Percentiles rank a stretch among this genome's conserved stretches.
Evolutionary conservation across 306 rosid species (phyloP).

Genomic region (Myrica gale): DNA sequence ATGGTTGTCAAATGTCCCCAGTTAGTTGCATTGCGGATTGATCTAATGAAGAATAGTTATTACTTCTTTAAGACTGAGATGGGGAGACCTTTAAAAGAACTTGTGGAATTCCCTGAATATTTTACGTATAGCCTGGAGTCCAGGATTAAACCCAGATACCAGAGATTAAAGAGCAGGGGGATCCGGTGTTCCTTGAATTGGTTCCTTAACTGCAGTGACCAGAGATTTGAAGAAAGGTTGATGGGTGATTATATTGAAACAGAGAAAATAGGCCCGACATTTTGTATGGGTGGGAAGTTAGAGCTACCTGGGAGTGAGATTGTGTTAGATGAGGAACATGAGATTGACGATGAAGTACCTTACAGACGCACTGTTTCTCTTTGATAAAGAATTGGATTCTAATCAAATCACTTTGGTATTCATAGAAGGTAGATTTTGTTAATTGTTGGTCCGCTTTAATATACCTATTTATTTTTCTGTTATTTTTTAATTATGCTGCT

Average conservation of each 20-base stretch:
- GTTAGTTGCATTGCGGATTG: slow-evolving; percentile 56
- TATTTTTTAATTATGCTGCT: neutral
- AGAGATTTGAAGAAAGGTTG: slow-evolving; percentile 91
- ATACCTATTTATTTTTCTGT: neutral
- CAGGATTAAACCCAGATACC: slow-evolving; percentile 83
- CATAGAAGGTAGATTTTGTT: neutral
- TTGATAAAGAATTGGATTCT: slow-evolving; percentile 17
- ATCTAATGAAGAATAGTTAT: slow-evolving; percentile 80
- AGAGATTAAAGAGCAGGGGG: slow-evolving; percentile 67
- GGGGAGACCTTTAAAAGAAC: slow-evolving; percentile 79
- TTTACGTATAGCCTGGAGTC: slow-evolving; percentile 92
- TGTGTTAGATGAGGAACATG: slow-evolving; percentile 82
- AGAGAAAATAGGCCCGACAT: slow-evolving; percentile 69
- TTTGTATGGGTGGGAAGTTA: slow-evolving; percentile 82
- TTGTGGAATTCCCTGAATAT: slow-evolving; percentile 82
- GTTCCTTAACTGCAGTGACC: slow-evolving; percentile 91
- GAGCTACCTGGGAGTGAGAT: slow-evolving; percentile 64
- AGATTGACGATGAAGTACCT: slow-evolving; percentile 70
- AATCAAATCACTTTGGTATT: slow-evolving; percentile 10
- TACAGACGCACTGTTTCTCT: slow-evolving; percentile 74
- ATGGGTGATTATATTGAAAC: slow-evolving; percentile 77
- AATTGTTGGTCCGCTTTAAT: neutral
- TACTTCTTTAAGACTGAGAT: slow-evolving; percentile 86
- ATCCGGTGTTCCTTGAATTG: slow-evolving; percentile 73
- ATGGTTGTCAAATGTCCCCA: slow-evolving; percentile 85